Conservation (phyloP, 768 basidiomycete genomes). For the Lactifluus echinatus region DNA sequence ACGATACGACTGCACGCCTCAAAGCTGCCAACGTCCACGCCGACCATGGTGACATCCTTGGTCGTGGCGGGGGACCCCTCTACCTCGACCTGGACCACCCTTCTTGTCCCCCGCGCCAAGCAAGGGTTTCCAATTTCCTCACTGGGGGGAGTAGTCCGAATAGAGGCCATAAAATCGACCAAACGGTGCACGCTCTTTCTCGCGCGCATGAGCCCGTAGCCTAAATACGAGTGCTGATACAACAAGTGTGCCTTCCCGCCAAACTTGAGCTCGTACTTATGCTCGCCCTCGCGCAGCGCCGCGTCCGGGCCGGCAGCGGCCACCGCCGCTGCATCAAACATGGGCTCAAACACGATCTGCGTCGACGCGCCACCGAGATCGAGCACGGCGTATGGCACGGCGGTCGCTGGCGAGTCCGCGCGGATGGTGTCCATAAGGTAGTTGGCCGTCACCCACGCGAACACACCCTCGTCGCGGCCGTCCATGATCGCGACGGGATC, state of each 20-base stretch:
- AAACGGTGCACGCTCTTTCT: slow-evolving; percentile 78
- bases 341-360: slow-evolving; percentile 94
- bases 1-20: slow-evolving; percentile 79
- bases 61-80: slow-evolving; percentile 27
- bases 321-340: slow-evolving; percentile 40
- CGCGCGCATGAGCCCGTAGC: slow-evolving; percentile 90
- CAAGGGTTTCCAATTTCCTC: slow-evolving; percentile 69
- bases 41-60: slow-evolving; percentile 77
- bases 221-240: slow-evolving; percentile 97
- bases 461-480: slow-evolving; percentile 94
- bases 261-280: slow-evolving; percentile 80
- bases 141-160: slow-evolving; percentile 30
- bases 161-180: slow-evolving; percentile 72
- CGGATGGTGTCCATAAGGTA: slow-evolving; percentile 76
- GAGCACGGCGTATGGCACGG: slow-evolving; percentile 75
- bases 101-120: slow-evolving; percentile 54
- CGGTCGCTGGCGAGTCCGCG: slow-evolving; percentile 36
- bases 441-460: slow-evolving; percentile 97
- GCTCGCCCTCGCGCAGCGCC: slow-evolving; percentile 69
- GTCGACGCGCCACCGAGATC: slow-evolving; percentile 97
- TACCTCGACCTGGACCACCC: slow-evolving; percentile 56
- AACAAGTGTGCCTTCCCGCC: slow-evolving; percentile 61
- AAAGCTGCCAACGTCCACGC: slow-evolving; percentile 73
- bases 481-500: slow-evolving; percentile 87
- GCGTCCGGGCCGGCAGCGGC: slow-evolving; percentile 29